These are phyloP conservation scores for Pythium rishiriense DNA, from an alignment of 352 stramenopile species.

Conservation along the genomic window DNA sequence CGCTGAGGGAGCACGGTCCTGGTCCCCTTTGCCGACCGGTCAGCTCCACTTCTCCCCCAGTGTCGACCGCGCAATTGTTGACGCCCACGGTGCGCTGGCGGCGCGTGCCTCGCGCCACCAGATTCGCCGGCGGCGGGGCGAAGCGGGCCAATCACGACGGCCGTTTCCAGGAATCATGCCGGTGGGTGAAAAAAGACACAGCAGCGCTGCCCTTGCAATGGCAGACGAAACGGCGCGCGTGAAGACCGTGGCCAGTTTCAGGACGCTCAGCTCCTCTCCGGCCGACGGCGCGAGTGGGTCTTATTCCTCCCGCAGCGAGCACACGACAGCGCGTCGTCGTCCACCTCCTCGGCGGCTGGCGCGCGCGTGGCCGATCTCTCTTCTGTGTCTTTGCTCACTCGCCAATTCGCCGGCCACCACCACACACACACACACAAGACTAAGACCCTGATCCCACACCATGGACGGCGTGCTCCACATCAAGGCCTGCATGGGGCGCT, in stretches of 20 bases:
- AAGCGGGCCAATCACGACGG: not conserved
- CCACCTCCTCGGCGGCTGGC: too few relatives aligned
- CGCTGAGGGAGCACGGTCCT: too few relatives aligned
- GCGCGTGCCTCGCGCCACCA: not conserved
- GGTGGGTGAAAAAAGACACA: not conserved
- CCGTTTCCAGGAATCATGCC: not conserved
- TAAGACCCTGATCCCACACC: not conserved
- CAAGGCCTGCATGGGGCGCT: not conserved
- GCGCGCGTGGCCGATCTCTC: slow-evolving; percentile 3
- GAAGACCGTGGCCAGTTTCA: not conserved
- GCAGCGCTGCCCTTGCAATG: not conserved
- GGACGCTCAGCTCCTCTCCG: too few relatives aligned
- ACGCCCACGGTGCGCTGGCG: not conserved
- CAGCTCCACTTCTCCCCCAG: not conserved
- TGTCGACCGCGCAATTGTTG: slow-evolving; percentile 1
- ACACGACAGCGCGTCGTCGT: not conserved
- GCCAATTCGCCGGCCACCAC: not conserved
- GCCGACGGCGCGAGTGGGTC: not conserved
- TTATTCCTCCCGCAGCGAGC: not conserved
- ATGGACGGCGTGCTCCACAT: slow-evolving; percentile 14
- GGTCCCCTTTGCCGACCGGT: too few relatives aligned
- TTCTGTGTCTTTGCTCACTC: not conserved
- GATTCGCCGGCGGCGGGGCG: not conserved
- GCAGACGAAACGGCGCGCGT: not conserved
- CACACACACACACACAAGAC: not conserved